These are phyloP conservation scores for Cylindrodendrum hubeiense DNA, from an alignment of 2,329 filamentous ascomycete species.

Conservation along the genomic window DNA sequence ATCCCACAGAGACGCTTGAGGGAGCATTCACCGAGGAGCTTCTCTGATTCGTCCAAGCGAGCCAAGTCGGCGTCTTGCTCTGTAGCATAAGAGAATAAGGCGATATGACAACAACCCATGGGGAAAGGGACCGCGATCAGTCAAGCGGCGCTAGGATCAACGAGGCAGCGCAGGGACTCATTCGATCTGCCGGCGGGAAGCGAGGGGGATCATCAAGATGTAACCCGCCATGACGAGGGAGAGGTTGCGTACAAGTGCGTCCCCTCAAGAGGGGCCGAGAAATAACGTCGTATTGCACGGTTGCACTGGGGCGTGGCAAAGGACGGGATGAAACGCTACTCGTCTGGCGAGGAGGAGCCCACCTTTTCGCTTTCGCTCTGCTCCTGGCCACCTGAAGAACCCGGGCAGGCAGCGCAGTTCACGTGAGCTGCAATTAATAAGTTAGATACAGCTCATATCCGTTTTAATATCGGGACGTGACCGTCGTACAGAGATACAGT, in stretches of 20 bases:
- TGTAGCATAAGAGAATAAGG: not conserved
- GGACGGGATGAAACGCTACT: conserved; percentile 23
- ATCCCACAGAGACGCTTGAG: not conserved
- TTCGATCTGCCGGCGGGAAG: conserved; percentile 23
- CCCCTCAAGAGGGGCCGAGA: not conserved
- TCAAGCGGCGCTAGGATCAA: not conserved
- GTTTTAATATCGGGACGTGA: no score
- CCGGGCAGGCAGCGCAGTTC: not conserved
- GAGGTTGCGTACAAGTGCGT: no score
- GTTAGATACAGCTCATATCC: not conserved
- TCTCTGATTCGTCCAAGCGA: not conserved
- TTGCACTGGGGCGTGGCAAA: not conserved
- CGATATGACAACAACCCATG: not conserved
- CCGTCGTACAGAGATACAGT: not conserved
- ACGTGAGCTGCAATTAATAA: not conserved
- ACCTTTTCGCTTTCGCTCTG: not conserved
- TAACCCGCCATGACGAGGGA: conserved; percentile 8
- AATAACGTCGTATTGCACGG: conserved; percentile 8
- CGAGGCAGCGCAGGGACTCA: not conserved
- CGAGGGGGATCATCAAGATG: conserved; percentile 25
- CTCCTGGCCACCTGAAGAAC: not conserved
- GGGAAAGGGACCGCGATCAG: not conserved
- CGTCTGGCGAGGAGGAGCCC: not conserved
- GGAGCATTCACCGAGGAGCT: not conserved
- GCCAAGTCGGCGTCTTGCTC: no score